Evolutionary conservation across 352 stramenopile species (phyloP).

Genomic region (Pythium aphanidermatum): DNA sequence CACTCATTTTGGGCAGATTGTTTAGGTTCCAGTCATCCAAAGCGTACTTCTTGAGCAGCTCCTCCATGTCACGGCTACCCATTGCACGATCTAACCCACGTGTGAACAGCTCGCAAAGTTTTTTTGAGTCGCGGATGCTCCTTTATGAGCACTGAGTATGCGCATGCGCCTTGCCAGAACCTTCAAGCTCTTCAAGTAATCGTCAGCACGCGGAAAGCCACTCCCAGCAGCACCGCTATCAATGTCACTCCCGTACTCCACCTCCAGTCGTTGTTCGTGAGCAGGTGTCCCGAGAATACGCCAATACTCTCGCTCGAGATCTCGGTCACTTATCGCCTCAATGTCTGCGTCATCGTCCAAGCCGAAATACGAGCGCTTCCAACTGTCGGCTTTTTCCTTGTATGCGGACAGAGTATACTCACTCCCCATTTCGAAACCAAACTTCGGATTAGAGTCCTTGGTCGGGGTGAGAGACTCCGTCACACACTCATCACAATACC

Average conservation of each 20-base stretch:
- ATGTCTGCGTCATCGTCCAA: conserved; percentile 31
- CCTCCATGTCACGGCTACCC: conserved; percentile 30
- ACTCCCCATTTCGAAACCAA: conserved; percentile 78
- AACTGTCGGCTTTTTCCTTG: conserved; percentile 76
- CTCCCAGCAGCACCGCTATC: conserved; percentile 83
- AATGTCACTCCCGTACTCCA: conserved; percentile 92
- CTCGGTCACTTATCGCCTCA: conserved; percentile 39
- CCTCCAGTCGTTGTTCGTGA: conserved; percentile 75
- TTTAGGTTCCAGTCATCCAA: conserved; percentile 97
- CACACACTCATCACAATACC: conserved; percentile 75
- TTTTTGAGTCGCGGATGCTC: conserved; percentile 11
- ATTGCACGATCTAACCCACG: conserved; percentile 32
- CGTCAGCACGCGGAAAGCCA: conserved; percentile 74
- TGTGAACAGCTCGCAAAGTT: conserved; percentile 45
- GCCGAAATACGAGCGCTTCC: conserved; percentile 76
- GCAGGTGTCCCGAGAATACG: conserved; percentile 68
- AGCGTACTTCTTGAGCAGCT: conserved; percentile 69
- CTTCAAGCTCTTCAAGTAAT: conserved; percentile 45
- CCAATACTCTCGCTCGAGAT: conserved; percentile 90
- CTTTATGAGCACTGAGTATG: conserved; percentile 29
- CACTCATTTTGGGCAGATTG: conserved; percentile 93
- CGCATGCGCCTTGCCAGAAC: conserved; percentile 47
- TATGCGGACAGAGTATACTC: conserved; percentile 80
- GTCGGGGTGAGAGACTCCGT: conserved; percentile 38
- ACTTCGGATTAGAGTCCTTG: conserved; percentile 49